Conservation (phyloP, 75 land plant species). For the Picea sitchensis region DNA sequence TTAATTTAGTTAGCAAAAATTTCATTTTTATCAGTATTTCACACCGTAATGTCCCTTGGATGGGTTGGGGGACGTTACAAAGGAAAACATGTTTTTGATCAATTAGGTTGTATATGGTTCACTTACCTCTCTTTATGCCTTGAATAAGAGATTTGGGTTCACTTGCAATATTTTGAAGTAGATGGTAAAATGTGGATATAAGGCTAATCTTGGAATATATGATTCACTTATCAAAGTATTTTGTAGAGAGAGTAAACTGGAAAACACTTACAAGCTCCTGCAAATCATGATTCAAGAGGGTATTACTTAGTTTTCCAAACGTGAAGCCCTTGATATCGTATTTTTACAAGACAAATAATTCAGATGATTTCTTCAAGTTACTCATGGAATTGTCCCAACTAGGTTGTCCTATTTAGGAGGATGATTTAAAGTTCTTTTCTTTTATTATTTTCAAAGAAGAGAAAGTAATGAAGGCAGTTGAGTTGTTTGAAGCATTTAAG, state of each 20-base stretch:
- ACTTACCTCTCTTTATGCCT: constrained; percentile 46
- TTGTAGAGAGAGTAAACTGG: constrained; percentile 34
- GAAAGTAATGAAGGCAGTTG: constrained; percentile 25
- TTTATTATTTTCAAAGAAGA: constrained; percentile 30
- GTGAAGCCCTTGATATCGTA: constrained; percentile 37
- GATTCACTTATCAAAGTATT: constrained; percentile 50
- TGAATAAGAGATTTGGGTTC: constrained; percentile 28
- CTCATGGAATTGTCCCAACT: constrained; percentile 34
- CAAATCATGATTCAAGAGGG: constrained; percentile 35
- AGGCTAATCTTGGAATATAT: constrained; percentile 60
- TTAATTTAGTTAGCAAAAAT: too few species aligned
- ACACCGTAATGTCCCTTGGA: too few species aligned
- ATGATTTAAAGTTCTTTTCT: constrained; percentile 41
- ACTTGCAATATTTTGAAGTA: constrained; percentile 60
- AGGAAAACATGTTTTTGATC: constrained; percentile 30
- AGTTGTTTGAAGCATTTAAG: constrained; percentile 41
- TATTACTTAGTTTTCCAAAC: constrained; percentile 35
- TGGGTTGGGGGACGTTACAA: constrained; percentile 17
- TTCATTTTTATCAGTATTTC: too few species aligned
- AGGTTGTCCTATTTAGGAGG: constrained; percentile 30
- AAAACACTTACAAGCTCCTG: constrained; percentile 53
- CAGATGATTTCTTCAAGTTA: constrained; percentile 35
- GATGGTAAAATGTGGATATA: constrained; percentile 42
- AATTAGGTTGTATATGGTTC: constrained; percentile 52
- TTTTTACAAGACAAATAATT: constrained; percentile 28